Evolutionary conservation across 2,329 filamentous ascomycete genomes (phyloP).

Genomic region (Xylariaceae sp.): DNA sequence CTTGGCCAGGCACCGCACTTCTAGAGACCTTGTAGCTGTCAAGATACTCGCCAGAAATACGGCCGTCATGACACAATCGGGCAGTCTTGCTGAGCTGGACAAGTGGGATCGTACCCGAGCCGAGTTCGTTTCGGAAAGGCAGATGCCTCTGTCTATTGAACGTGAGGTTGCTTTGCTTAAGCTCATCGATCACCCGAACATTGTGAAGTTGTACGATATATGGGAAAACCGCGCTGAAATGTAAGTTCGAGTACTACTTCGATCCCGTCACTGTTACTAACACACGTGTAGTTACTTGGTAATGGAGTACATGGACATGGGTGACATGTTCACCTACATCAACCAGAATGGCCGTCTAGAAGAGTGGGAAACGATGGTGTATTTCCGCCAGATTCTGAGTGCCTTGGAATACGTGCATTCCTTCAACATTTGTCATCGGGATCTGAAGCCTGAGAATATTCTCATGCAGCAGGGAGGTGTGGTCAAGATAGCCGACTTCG

Average conservation of each 20-base stretch:
- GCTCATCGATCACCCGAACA: constrained; percentile 89
- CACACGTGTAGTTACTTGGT: constrained; percentile 72
- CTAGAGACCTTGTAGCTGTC: constrained; percentile 79
- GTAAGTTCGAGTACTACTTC: constrained; percentile 46
- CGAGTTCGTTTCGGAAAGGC: constrained; percentile 56
- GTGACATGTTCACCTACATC: constrained; percentile 85
- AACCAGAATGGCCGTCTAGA: constrained; percentile 66
- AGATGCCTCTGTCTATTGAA: constrained; percentile 85
- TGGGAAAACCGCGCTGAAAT: constrained; percentile 97
- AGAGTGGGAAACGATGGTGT: constrained; percentile 75
- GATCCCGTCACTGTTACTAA: constrained; percentile 19
- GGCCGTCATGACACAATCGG: constrained; percentile 75
- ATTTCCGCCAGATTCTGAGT: constrained; percentile 91
- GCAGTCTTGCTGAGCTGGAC: constrained; percentile 80
- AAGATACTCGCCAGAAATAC: constrained; percentile 90
- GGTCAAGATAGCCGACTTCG: constrained; percentile 95
- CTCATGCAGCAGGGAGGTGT: constrained; percentile 70
- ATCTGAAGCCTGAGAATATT: constrained; percentile 97
- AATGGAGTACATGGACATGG: constrained; percentile 78
- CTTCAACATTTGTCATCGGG: constrained; percentile 92
- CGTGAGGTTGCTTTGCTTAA: constrained; percentile 97
- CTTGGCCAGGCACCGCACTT: constrained; percentile 73
- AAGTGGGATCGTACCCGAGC: constrained; percentile 61
- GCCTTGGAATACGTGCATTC: constrained; percentile 90
- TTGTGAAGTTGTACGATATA: constrained; percentile 91